Evolutionary conservation across 352 stramenopile genomes (phyloP).

Genomic region (Globisporangium ultimum): DNA sequence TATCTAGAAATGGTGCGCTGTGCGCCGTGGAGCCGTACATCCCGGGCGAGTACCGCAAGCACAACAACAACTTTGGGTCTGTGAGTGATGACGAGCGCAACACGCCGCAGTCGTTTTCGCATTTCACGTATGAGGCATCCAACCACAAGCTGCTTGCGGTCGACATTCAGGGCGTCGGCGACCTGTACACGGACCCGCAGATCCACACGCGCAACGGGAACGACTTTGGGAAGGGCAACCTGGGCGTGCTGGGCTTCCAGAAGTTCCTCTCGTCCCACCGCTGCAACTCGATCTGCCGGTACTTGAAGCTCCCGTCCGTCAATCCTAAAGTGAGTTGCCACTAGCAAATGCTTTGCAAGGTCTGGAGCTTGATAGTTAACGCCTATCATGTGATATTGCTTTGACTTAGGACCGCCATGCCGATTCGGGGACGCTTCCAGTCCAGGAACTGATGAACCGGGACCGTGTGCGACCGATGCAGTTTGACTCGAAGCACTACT

Average conservation of each 20-base stretch:
- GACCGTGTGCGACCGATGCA: constrained; percentile 64
- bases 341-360: too few relatives aligned
- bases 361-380: too few relatives aligned
- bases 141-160: constrained; percentile 91
- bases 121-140: constrained; percentile 93
- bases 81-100: constrained; percentile 85
- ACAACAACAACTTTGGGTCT: constrained; percentile 88
- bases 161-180: constrained; percentile 94
- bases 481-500: constrained; percentile 86
- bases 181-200: constrained; percentile 96
- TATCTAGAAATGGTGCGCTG: constrained; percentile 42
- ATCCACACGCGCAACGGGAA: constrained; percentile 86
- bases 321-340: constrained; percentile 56
- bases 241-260: constrained; percentile 79
- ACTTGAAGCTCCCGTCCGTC: constrained; percentile 76
- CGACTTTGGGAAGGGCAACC: constrained; percentile 87
- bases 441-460: constrained; percentile 81
- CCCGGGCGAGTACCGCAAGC: constrained; percentile 79
- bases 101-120: constrained; percentile 90
- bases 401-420: constrained; percentile 45
- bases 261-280: constrained; percentile 86
- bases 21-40: constrained; percentile 85
- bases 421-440: constrained; percentile 67
- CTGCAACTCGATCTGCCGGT: constrained; percentile 88
- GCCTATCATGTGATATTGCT: not conserved